Conservation (phyloP, 768 basidiomycete genomes). For the Tylopilus balloui region DNA sequence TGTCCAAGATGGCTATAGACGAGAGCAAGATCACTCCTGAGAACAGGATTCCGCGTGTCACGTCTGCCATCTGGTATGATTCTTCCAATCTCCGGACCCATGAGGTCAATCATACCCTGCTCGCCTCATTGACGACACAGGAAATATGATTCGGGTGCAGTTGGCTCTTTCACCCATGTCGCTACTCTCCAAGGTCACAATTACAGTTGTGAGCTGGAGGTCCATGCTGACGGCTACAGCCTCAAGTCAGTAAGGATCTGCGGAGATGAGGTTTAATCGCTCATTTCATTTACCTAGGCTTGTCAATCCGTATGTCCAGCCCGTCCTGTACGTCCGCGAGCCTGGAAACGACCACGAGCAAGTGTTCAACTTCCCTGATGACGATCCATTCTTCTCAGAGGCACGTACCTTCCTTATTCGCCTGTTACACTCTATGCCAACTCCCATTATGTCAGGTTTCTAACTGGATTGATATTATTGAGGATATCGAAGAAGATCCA, state of each 20-base stretch:
- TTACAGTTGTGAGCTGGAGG: conserved; percentile 93
- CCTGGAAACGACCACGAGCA: conserved; percentile 80
- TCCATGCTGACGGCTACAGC: conserved; percentile 90
- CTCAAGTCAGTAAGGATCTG: conserved; percentile 52
- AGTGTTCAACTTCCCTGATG: conserved; percentile 65
- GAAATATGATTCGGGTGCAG: conserved; percentile 95
- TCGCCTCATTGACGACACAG: conserved; percentile 35
- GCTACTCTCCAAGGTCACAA: conserved; percentile 88
- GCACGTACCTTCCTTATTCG: conserved; percentile 25
- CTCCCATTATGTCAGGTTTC: conserved; percentile 44
- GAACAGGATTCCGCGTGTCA: conserved; percentile 91
- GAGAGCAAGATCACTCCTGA: conserved; percentile 80
- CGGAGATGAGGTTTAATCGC: conserved; percentile 6
- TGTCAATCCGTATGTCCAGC: conserved; percentile 91
- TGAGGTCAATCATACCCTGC: conserved; percentile 11
- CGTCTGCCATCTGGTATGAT: conserved; percentile 80
- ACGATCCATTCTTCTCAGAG: conserved; percentile 95
- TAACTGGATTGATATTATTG: conserved; percentile 84
- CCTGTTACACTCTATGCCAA: not conserved
- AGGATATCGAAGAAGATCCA: conserved; percentile 84
- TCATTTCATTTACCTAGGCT: conserved; percentile 44
- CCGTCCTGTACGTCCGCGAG: conserved; percentile 79
- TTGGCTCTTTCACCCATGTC: conserved; percentile 87
- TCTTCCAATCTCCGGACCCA: conserved; percentile 20
- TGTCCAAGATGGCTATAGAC: conserved; percentile 79